Evolutionary conservation across 106 monocot genomes (phyloP), one percentile per base, ranked within the genome.

Genomic region (Dactylorhiza incarnata): DNA sequence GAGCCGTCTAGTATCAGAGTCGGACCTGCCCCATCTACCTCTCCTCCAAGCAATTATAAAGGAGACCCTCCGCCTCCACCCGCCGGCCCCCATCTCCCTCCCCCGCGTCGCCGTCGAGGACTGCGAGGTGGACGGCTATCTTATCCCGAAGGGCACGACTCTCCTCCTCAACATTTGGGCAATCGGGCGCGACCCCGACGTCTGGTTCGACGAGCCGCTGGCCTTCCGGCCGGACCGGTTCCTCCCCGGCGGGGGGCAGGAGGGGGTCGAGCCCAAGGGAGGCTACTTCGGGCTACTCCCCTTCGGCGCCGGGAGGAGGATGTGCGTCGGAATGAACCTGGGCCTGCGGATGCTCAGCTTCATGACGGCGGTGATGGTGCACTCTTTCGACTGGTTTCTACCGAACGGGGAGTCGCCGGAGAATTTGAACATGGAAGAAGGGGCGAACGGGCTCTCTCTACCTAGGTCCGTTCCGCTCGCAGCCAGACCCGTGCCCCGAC

Each of bases 141-240:
- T 63, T 17, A 79, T 87, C 9, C 81, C 87, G 6, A 65, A 65
- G 58, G 52, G 73, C 37, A 49, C 87, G 0, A 87, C 81, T 0
- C 73, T 87, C 25, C 66, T 87, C 2, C 78, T 84, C 56, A 87
- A 87, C 58, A 46, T 84, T 0, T 87, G 87, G 84, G 87, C 87
- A 72, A 87, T 87, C 5, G 75, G 75, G 4, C 78, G 82, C 5
- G 84, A 87, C 73, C 81, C 84, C 22, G n/a, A 19, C 0, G 46
- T 56, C 5, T 87, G 87, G 87, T 53, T 75, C 25, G 73, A 84
- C 68, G 49, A 20, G 10, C 87, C 87, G 45, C 73, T 84, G 7
- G 56, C 67, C 54, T 87, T 84, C 72, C 17, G 48, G 9, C 87
- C 87, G 0, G 68, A 55, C 17, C 68, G 87, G 52, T 87, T 87